A percentile compares a stretch with the other conserved stretches of the same genome.
Evolutionary conservation across 1,139 yeast genomes (phyloP).

Genomic region (Kurtzmaniella quercitrusa): DNA sequence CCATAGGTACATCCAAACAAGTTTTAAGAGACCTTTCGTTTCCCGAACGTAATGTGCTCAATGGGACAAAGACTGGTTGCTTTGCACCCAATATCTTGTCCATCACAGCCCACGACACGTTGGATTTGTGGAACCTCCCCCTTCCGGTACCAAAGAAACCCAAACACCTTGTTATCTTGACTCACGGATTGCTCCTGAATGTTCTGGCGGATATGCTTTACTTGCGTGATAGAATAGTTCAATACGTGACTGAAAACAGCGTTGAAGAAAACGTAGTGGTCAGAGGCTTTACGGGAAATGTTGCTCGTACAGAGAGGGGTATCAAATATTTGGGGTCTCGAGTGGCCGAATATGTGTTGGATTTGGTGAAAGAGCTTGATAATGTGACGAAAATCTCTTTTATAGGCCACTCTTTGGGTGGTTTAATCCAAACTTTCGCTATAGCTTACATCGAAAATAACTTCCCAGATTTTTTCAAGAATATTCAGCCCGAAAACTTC

Average conservation of each 20-base stretch:
- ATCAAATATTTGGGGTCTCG: conserved; percentile 80
- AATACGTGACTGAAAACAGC: conserved; percentile 13
- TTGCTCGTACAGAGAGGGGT: conserved; percentile 88
- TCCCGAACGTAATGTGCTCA: conserved; percentile 21
- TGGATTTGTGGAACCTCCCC: conserved; percentile 69
- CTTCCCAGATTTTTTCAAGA: conserved; percentile 68
- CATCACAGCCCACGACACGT: conserved; percentile 56
- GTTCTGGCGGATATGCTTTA: conserved; percentile 85
- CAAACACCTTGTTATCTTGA: conserved; percentile 69
- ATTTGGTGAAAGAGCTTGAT: conserved; percentile 39
- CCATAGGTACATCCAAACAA: conserved; percentile 50
- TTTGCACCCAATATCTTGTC: conserved; percentile 15
- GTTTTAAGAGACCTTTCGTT: conserved; percentile 36
- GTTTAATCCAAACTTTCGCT: conserved; percentile 85
- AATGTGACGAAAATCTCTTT: conserved; percentile 69
- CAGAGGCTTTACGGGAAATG: conserved; percentile 79
- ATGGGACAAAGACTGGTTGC: conserved; percentile 30
- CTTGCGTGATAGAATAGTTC: conserved; percentile 75
- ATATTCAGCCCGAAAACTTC: conserved; percentile 73
- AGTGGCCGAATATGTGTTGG: conserved; percentile 71
- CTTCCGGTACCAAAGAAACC: conserved; percentile 46
- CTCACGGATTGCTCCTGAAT: conserved; percentile 93
- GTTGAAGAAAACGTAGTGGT: conserved; percentile 60
- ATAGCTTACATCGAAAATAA: conserved; percentile 66
- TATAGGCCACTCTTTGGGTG: conserved; percentile 91